Conservation (phyloP, 1,284 basidiomycete genomes). For the Fomitopsis palustris region DNA sequence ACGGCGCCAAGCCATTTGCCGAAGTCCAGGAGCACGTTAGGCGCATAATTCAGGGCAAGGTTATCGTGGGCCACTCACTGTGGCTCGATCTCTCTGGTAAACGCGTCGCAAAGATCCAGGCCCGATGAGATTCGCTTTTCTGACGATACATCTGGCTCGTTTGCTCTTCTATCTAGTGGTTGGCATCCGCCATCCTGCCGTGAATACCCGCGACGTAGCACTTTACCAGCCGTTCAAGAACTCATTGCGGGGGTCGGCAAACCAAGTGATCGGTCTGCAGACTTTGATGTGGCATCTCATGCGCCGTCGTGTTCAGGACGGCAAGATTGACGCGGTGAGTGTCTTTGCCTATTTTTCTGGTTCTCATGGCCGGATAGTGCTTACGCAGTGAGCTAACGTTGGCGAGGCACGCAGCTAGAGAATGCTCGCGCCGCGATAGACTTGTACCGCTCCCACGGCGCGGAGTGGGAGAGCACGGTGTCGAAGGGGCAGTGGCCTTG, state of each 20-base stretch:
- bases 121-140: background rate
- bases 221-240: conserved; percentile 78
- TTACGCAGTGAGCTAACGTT: background rate
- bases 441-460: conserved; percentile 65
- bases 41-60: conserved; percentile 58
- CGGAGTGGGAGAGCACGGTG: conserved; percentile 66
- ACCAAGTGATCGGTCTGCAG: conserved; percentile 66
- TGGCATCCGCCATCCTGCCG: conserved; percentile 76
- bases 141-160: background rate
- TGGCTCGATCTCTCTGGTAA: conserved; percentile 78
- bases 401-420: conserved; percentile 49
- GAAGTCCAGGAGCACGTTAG: conserved; percentile 63
- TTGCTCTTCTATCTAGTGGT: conserved; percentile 45
- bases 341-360: conserved; percentile 18
- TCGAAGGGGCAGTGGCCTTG: conserved; percentile 67
- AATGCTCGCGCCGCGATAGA: conserved; percentile 75
- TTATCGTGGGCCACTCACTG: conserved; percentile 69
- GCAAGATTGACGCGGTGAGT: conserved; percentile 60
- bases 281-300: conserved; percentile 79
- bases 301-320: conserved; percentile 70
- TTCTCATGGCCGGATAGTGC: background rate
- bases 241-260: conserved; percentile 53
- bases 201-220: conserved; percentile 77
- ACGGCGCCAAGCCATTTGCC: conserved; percentile 49
- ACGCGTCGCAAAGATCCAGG: conserved; percentile 7